phyloP scores from a whole-genome alignment of 2,329 filamentous ascomycete species.

The Nigrograna mackinnonii region DNA sequence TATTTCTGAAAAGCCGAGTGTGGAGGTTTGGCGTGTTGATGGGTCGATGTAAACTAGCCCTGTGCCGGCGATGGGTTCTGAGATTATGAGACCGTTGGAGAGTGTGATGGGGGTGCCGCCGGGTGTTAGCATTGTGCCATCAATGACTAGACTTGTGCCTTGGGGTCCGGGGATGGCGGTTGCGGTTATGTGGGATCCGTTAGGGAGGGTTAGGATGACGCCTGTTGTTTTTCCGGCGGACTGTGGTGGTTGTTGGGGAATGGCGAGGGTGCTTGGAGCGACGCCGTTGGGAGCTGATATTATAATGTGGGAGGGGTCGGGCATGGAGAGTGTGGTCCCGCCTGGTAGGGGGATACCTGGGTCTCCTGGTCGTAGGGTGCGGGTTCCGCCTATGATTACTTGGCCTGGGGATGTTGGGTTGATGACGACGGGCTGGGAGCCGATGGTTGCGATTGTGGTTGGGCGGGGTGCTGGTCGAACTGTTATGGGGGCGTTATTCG shows the following conservation, averaged over 20 bases:
- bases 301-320: too few species aligned
- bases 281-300: too few species aligned
- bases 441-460: too few species aligned
- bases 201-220: conserved; percentile 13
- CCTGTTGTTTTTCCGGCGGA: conserved; percentile 8
- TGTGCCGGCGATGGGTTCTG: conserved; percentile 10
- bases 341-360: too few species aligned
- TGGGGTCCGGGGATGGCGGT: conserved; percentile 10
- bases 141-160: conserved; percentile 7
- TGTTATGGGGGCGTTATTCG: too few species aligned
- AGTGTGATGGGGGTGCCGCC: conserved; percentile 13
- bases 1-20: conserved; percentile 13
- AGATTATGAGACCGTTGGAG: conserved; percentile 13
- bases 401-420: too few species aligned
- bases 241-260: conserved; percentile 11
- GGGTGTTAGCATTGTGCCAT: conserved; percentile 9
- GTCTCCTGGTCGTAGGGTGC: too few species aligned
- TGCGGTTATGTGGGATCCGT: conserved; percentile 12
- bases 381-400: too few species aligned
- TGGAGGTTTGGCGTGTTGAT: conserved; percentile 8
- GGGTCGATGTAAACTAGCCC: conserved; percentile 13
- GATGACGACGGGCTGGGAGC: too few species aligned
- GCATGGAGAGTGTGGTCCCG: too few species aligned
- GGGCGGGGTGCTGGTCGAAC: too few species aligned
- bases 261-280: conserved; percentile 13